These are phyloP conservation scores for Arthromyces matolae DNA, from an alignment of 768 basidiomycete genomes.

Conservation along the genomic window DNA sequence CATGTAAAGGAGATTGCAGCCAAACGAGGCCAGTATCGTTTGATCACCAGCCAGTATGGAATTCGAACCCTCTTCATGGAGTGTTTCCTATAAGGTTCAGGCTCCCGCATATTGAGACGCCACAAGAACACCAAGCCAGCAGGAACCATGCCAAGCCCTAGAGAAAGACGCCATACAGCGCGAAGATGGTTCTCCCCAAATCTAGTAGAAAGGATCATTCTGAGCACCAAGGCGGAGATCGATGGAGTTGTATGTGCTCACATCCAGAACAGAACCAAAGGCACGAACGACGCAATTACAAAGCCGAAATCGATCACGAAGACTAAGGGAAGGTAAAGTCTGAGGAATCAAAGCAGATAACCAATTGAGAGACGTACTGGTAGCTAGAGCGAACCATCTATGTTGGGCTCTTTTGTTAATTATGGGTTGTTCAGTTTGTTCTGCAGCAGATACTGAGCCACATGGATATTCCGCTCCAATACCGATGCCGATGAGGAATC, in stretches of 20 bases:
- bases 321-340: conserved; percentile 41
- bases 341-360: neutral
- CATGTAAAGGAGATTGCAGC: conserved; percentile 74
- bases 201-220: conserved; percentile 32
- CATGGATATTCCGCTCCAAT: conserved; percentile 89
- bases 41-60: conserved; percentile 74
- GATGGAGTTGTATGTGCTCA: conserved; percentile 36
- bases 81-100: conserved; percentile 66
- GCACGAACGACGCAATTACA: conserved; percentile 75
- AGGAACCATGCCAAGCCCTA: conserved; percentile 81
- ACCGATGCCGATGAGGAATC: conserved; percentile 87
- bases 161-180: conserved; percentile 82
- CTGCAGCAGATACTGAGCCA: conserved; percentile 84
- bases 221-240: neutral
- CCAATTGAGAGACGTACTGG: conserved; percentile 65
- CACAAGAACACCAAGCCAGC: conserved; percentile 80
- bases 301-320: conserved; percentile 86
- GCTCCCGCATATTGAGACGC: conserved; percentile 84
- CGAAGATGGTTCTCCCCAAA: conserved; percentile 78
- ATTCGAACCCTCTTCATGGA: conserved; percentile 74
- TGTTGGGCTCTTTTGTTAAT: conserved; percentile 81
- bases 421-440: conserved; percentile 81
- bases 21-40: conserved; percentile 73
- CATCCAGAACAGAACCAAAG: conserved; percentile 89
- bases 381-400: conserved; percentile 83